These are phyloP conservation scores for Phialophora verrucosa DNA, from an alignment of 2,329 filamentous ascomycete genomes.

Conservation along the genomic window DNA sequence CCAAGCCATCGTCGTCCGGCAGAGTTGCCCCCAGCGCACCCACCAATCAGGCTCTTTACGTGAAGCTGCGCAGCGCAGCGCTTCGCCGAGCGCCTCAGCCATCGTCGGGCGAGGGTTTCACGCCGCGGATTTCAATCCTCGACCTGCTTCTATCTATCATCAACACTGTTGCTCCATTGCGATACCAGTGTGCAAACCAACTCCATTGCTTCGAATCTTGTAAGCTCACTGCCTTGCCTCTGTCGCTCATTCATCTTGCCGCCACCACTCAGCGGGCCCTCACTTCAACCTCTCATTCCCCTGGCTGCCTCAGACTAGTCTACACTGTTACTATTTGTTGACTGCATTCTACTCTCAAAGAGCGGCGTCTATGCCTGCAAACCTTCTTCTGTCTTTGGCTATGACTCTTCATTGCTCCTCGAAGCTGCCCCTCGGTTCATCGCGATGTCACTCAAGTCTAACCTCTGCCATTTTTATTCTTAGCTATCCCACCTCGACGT, in stretches of 20 bases:
- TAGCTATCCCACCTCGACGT: constrained; percentile 30
- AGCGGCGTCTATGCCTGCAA: constrained; percentile 32
- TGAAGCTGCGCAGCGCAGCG: not conserved
- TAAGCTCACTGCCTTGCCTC: constrained; percentile 32
- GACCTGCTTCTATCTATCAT: constrained; percentile 26
- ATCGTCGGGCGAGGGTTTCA: constrained; percentile 15
- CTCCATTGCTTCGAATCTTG: constrained; percentile 30
- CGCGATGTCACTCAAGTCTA: constrained; percentile 35
- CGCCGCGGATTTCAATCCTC: constrained; percentile 23
- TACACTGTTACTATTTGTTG: constrained; percentile 28
- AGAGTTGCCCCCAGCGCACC: not conserved
- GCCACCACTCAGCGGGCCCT: constrained; percentile 16
- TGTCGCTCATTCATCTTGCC: constrained; percentile 19
- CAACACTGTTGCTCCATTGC: constrained; percentile 27
- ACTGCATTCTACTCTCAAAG: constrained; percentile 17
- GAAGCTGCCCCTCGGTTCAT: constrained; percentile 24
- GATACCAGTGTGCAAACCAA: constrained; percentile 24
- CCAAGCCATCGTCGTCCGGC: not conserved
- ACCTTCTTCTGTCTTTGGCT: constrained; percentile 31
- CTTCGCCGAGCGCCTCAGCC: constrained; percentile 6
- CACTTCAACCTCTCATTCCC: constrained; percentile 22
- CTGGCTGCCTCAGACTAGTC: constrained; percentile 14
- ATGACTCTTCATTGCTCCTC: constrained; percentile 18
- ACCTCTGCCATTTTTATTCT: constrained; percentile 33
- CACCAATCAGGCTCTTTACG: constrained; percentile 11